Percentiles rank a stretch among this genome's conserved stretches.
phyloP scores from a whole-genome alignment of 23 red algal genomes.

The Gracilaria vermiculophylla region DNA sequence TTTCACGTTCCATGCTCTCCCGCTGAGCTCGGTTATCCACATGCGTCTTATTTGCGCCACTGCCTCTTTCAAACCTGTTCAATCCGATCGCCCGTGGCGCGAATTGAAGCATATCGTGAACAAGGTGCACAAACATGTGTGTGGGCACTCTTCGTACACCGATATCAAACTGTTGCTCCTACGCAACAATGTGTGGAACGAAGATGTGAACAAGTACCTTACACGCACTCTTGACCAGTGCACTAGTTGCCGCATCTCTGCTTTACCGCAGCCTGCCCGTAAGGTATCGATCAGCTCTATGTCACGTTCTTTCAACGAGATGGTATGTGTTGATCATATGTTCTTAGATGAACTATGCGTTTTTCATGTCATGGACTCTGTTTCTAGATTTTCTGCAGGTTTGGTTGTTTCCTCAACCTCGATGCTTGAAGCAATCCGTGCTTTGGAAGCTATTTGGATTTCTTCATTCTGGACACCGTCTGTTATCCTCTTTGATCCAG shows the following conservation, averaged over 20 bases:
- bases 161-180: constrained; percentile 11
- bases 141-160: not conserved
- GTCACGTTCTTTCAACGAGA: not conserved
- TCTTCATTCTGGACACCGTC: constrained; percentile 1
- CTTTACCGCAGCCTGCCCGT: not conserved
- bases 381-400: constrained; percentile 4
- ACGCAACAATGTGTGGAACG: constrained; percentile 15
- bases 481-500: constrained; percentile 28
- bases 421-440: not conserved
- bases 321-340: constrained; percentile 29
- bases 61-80: not conserved
- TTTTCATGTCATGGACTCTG: constrained; percentile 15
- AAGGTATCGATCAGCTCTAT: constrained; percentile 21
- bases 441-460: constrained; percentile 13
- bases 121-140: constrained; percentile 41
- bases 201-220: constrained; percentile 3
- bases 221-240: constrained; percentile 1
- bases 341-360: constrained; percentile 11
- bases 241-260: not conserved
- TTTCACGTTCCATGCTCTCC: not conserved
- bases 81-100: not conserved
- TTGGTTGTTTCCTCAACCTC: not conserved
- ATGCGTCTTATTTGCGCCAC: not conserved
- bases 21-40: not conserved
- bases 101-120: constrained; percentile 20